Percentiles rank a stretch among this genome's conserved stretches.
phyloP scores from a whole-genome alignment of 2,329 filamentous ascomycete species.

The Arachnopeziza araneosa region DNA sequence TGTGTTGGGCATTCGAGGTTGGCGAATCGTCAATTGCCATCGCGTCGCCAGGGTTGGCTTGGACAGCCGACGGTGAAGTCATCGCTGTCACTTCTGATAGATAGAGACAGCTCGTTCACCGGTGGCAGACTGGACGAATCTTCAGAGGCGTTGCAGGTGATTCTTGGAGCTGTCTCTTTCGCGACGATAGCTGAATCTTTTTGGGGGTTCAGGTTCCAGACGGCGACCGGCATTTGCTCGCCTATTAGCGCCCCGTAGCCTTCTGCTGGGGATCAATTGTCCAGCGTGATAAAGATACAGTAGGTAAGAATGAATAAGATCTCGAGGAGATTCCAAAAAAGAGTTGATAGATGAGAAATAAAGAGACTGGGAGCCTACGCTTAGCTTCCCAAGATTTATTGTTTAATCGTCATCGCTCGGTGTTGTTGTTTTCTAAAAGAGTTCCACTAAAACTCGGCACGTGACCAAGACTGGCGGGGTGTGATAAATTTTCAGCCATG shows the following conservation, averaged over 20 bases:
- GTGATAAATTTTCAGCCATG: too few species aligned
- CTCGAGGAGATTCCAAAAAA: too few species aligned
- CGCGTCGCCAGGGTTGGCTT: conserved; percentile 8
- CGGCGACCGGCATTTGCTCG: neutral
- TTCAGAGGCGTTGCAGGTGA: neutral
- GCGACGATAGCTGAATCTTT: neutral
- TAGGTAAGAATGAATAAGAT: too few species aligned
- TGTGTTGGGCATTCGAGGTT: conserved; percentile 7
- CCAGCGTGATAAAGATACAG: too few species aligned
- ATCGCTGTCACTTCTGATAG: conserved; percentile 30
- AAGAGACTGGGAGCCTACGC: too few species aligned
- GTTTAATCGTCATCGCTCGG: too few species aligned
- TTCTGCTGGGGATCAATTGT: neutral
- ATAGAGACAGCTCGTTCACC: conserved; percentile 31
- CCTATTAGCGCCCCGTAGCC: neutral
- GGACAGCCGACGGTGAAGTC: conserved; percentile 28
- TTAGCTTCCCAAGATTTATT: too few species aligned
- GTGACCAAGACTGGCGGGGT: too few species aligned
- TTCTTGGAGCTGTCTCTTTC: neutral
- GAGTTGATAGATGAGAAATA: too few species aligned
- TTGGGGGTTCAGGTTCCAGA: neutral
- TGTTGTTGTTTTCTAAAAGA: too few species aligned
- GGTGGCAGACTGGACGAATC: conserved; percentile 4
- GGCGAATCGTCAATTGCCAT: conserved; percentile 4
- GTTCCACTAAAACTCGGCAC: too few species aligned